Evolutionary conservation across 805 yeast genomes (phyloP), one percentile per base, ranked within the genome.

Genomic region (Hanseniaspora taiwanica): DNA sequence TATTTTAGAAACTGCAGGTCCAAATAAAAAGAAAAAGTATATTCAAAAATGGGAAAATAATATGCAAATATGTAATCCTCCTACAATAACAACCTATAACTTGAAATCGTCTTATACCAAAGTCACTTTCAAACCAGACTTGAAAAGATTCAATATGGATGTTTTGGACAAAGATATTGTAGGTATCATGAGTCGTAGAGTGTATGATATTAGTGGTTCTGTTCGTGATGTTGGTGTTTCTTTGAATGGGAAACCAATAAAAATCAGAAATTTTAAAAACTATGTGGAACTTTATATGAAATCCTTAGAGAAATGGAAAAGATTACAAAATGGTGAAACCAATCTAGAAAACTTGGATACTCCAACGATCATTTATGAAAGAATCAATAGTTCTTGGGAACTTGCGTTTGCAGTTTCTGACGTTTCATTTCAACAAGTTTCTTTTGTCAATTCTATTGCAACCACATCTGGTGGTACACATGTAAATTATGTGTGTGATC

Each of bases 401-500:
- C 60, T 91, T 45, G 98, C 94, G 0, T 89, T 91, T 64, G 89
- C 94, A 1, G 81, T 86, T 4, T 82, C 96, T 34, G 95, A 86
- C 53, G 89, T 87, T 3, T 63, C 73, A 2, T 91, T 91, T 61
- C 83, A 84, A 51, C 98, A 91, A 59, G 91, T 91, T 34, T 87
- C 96, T 27, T 91, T 91, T 63, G 98, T 91, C 13, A 91, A 91
- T 58, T 86, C 96, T 6, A 91, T 91, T 56, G 98, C 98, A 1
- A 91, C 98, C 0, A 89, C 97, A 0, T 65, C 89, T 1, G 98
- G 98, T 44, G 98, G 98, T 50, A 82, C 98, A 0, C 98, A 91
- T 58, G 93, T 86, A 27, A 86, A 80, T 48, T 76, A 79, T 55
- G 71, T 87, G 23, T 68, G 93, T 4, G 96, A 89, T 58, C 84